A percentile compares a stretch with the other conserved stretches of the same genome.
Evolutionary conservation across 371 early-diverging fungal genomes (phyloP).

Genomic region (Mortierella sp.): DNA sequence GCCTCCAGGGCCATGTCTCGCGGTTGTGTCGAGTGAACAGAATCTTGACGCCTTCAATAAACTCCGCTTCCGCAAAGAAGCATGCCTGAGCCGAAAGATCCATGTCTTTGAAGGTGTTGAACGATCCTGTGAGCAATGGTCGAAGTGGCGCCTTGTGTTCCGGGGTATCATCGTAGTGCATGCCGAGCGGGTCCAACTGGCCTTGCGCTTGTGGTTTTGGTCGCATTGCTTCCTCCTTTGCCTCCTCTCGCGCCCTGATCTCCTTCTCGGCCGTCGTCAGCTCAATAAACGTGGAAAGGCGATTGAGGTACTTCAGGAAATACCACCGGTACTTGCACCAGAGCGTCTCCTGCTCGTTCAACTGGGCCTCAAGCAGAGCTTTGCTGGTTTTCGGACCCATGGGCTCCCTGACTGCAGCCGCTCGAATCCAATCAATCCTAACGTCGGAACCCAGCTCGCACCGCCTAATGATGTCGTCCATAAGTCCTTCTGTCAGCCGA

Average conservation of each 20-base stretch:
- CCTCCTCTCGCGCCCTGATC: constrained; percentile 31
- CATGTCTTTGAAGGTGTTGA: constrained; percentile 72
- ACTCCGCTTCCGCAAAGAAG: constrained; percentile 70
- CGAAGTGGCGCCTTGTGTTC: constrained; percentile 6
- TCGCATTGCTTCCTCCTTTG: not conserved
- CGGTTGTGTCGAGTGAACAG: constrained; percentile 75
- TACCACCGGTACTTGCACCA: constrained; percentile 67
- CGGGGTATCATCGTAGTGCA: constrained; percentile 37
- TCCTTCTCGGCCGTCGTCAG: constrained; percentile 57
- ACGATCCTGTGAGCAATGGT: constrained; percentile 59
- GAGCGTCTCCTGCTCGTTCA: constrained; percentile 50
- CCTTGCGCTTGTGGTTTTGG: constrained; percentile 10
- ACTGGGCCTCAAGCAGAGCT: constrained; percentile 25
- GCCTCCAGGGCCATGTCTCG: constrained; percentile 70
- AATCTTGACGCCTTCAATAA: constrained; percentile 69
- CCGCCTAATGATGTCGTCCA: constrained; percentile 62
- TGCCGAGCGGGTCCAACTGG: constrained; percentile 36
- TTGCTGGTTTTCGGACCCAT: constrained; percentile 20
- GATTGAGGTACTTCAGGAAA: constrained; percentile 75
- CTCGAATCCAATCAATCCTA: constrained; percentile 43
- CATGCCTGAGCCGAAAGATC: constrained; percentile 75
- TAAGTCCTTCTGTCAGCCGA: constrained; percentile 60
- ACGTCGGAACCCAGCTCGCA: constrained; percentile 31
- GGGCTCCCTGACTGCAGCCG: constrained; percentile 39
- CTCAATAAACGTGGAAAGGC: constrained; percentile 73